Percentiles rank a stretch among this genome's conserved stretches.
Evolutionary conservation across 306 rosid species (phyloP).

Genomic region (Lathyrus aphaca): DNA sequence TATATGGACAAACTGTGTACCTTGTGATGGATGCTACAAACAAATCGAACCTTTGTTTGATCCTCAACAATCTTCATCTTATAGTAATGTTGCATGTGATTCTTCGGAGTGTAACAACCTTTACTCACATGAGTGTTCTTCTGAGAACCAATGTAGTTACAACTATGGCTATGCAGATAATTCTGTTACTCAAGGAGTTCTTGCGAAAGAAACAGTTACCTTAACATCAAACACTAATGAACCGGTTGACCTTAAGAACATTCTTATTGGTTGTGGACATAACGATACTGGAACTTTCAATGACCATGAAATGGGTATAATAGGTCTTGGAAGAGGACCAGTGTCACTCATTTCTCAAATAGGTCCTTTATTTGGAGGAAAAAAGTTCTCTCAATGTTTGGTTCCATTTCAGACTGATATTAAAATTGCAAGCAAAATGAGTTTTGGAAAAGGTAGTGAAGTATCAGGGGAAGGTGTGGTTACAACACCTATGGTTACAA

Average conservation of each 20-base stretch:
- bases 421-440: constrained; percentile 30
- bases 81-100: no score
- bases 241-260: background rate
- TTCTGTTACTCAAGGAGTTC: constrained; percentile 32
- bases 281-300: constrained; percentile 36
- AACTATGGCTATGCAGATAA: constrained; percentile 40
- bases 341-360: background rate
- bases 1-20: no score
- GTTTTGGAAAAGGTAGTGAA: constrained; percentile 51
- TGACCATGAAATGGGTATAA: constrained; percentile 19
- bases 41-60: no score
- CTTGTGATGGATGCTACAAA: no score
- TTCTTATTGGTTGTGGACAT: constrained; percentile 53
- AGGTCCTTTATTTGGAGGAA: constrained; percentile 5
- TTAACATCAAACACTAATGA: constrained; percentile 26
- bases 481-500: constrained; percentile 27
- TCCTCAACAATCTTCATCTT: no score
- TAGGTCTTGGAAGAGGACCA: constrained; percentile 9
- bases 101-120: constrained; percentile 32
- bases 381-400: constrained; percentile 3
- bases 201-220: constrained; percentile 45
- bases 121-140: constrained; percentile 26
- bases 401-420: constrained; percentile 2
- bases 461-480: constrained; percentile 43
- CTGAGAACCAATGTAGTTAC: constrained; percentile 40